Percentiles rank a stretch among this genome's conserved stretches.
Evolutionary conservation across 78 protist genomes (phyloP).

Genomic region (Mantamonas sphyraenae): DNA sequence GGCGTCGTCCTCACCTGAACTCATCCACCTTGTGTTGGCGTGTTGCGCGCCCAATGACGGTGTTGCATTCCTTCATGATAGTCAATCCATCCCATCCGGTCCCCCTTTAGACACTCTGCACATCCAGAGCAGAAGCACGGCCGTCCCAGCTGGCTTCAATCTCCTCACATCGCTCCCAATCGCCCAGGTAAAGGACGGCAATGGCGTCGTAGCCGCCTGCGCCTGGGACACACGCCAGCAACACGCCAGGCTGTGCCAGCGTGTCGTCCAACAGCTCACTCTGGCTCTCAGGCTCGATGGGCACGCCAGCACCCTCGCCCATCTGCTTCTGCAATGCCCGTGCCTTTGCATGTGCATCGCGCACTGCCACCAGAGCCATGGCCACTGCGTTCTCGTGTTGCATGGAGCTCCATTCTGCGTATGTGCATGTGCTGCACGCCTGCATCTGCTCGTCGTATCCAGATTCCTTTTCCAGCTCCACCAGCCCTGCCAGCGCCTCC

Average conservation of each 20-base stretch:
- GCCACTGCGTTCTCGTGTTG: background rate
- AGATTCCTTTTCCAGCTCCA: background rate
- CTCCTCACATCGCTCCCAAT: too few species aligned
- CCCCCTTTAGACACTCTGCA: too few species aligned
- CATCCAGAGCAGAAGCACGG: too few species aligned
- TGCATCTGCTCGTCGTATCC: background rate
- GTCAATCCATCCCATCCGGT: too few species aligned
- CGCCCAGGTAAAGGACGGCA: too few species aligned
- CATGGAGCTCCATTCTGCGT: background rate
- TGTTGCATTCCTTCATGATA: too few species aligned
- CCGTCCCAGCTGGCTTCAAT: too few species aligned
- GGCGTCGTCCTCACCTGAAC: too few species aligned
- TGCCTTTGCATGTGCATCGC: background rate
- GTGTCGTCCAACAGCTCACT: constrained; percentile 43
- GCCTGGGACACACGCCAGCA: constrained; percentile 69
- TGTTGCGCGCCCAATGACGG: too few species aligned
- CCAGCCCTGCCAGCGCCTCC: background rate
- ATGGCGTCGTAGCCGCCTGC: constrained; percentile 49
- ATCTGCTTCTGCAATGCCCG: constrained; percentile 35
- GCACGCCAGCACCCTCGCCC: constrained; percentile 47
- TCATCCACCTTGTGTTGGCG: too few species aligned
- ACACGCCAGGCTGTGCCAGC: constrained; percentile 34
- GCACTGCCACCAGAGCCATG: background rate
- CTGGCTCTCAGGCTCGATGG: constrained; percentile 64
- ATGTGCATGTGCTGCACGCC: background rate